A percentile compares a stretch with the other conserved stretches of the same genome.
Evolutionary conservation across 139 green algal genomes (phyloP).

Genomic region (Chlamydomonas sphaeroides): DNA sequence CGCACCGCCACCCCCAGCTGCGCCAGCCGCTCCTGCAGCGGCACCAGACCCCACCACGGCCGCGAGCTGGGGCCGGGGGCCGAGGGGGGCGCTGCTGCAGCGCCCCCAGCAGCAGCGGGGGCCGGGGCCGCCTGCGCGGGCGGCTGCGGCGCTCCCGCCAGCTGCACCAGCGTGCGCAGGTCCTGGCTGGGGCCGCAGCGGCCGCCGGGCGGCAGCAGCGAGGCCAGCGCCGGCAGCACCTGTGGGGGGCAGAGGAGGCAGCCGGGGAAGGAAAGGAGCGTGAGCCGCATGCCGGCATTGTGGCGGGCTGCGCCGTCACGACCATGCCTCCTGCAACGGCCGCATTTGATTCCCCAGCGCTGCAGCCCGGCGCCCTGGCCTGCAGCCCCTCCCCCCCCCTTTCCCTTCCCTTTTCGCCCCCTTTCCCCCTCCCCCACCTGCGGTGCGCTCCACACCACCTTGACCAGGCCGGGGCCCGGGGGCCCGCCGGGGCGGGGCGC

Average conservation of each 20-base stretch:
- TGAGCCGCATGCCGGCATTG: too few relatives aligned
- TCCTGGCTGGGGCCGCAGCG: conserved; percentile 2
- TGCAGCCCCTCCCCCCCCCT: too few relatives aligned
- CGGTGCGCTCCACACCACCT: conserved; percentile 15
- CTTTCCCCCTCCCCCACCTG: background rate
- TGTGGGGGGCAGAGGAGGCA: too few relatives aligned
- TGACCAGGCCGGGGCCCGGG: background rate
- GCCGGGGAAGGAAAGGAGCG: too few relatives aligned
- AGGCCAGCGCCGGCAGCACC: conserved; percentile 5
- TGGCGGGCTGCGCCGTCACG: too few relatives aligned
- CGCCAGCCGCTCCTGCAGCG: conserved; percentile 42
- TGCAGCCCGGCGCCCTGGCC: too few relatives aligned
- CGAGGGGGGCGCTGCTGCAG: background rate
- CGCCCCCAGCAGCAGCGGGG: background rate
- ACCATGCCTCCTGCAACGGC: too few relatives aligned
- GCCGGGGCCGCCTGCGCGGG: too few relatives aligned
- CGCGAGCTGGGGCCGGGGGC: background rate
- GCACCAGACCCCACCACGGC: conserved; percentile 26
- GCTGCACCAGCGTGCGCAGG: background rate
- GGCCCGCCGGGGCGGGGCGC: too few relatives aligned
- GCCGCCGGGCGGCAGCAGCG: background rate
- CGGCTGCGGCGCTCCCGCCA: background rate
- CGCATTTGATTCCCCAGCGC: too few relatives aligned
- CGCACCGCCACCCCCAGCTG: conserved; percentile 17
- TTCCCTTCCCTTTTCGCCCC: too few relatives aligned